Conservation (phyloP, 345 rosid species). For the Hirschfeldia incana region DNA sequence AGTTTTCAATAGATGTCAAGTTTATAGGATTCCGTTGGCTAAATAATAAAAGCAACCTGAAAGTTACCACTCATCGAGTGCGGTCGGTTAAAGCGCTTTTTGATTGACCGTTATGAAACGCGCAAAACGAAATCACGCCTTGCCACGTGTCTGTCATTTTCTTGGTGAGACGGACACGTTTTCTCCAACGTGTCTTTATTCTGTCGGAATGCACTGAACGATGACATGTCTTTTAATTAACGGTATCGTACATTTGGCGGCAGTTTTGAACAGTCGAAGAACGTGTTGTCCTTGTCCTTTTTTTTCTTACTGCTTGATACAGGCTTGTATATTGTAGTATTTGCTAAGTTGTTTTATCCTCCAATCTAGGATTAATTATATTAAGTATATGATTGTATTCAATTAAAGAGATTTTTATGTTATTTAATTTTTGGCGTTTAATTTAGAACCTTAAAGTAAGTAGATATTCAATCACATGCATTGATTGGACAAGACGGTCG, state of each 20-base stretch:
- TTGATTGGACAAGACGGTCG: constrained; percentile 35
- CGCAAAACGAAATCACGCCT: constrained; percentile 20
- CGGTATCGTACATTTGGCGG: constrained; percentile 40
- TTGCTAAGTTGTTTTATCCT: neutral
- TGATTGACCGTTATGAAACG: constrained; percentile 42
- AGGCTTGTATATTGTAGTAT: neutral
- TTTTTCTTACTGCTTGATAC: constrained; percentile 1
- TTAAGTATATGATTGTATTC: neutral
- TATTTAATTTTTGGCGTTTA: neutral
- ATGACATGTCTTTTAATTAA: constrained; percentile 37
- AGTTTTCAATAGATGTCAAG: constrained; percentile 1
- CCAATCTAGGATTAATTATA: constrained; percentile 5
- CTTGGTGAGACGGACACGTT: constrained; percentile 38
- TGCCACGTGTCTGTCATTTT: constrained; percentile 26
- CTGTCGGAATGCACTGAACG: constrained; percentile 25
- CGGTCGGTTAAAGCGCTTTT: constrained; percentile 37
- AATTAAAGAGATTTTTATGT: neutral
- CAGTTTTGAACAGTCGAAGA: constrained; percentile 36
- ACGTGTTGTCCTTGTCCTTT: neutral
- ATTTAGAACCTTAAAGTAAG: constrained; percentile 20
- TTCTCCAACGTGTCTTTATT: constrained; percentile 27
- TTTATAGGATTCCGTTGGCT: constrained; percentile 15
- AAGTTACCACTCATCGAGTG: constrained; percentile 27
- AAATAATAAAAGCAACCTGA: constrained; percentile 16
- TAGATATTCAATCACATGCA: constrained; percentile 30